Evolutionary conservation across 2,329 filamentous ascomycete genomes (phyloP).

Genomic region (Periglandula ipomoeae): DNA sequence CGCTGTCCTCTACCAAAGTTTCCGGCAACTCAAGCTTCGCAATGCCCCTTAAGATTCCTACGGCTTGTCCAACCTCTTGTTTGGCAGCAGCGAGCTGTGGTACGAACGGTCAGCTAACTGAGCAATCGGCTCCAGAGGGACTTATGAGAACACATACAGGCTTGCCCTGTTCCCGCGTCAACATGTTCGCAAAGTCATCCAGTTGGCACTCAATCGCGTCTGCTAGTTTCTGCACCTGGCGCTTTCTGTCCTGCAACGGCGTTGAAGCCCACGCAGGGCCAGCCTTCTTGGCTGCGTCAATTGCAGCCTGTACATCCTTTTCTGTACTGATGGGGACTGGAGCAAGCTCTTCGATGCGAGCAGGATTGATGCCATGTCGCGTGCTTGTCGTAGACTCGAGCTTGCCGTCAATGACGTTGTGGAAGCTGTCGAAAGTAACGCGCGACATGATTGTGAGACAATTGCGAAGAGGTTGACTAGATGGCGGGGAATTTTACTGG

Average conservation of each 20-base stretch:
- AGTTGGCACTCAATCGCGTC: constrained; percentile 5
- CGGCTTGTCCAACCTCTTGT: too few species aligned
- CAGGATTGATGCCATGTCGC: constrained; percentile 43
- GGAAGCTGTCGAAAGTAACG: constrained; percentile 26
- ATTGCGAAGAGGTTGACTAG: too few species aligned
- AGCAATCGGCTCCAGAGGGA: too few species aligned
- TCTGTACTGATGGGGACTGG: constrained; percentile 39
- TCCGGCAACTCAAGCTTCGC: too few species aligned
- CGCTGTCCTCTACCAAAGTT: too few species aligned
- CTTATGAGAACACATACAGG: too few species aligned
- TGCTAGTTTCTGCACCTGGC: constrained; percentile 13
- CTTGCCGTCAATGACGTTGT: constrained; percentile 40
- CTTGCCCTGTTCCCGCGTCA: too few species aligned
- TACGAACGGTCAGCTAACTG: too few species aligned
- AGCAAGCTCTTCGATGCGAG: constrained; percentile 37
- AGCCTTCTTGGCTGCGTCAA: constrained; percentile 36
- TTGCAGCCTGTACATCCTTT: constrained; percentile 40
- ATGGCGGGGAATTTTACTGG: too few species aligned
- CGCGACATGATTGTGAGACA: background rate
- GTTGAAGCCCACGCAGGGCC: constrained; percentile 35
- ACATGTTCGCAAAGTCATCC: constrained; percentile 7
- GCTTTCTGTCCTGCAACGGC: constrained; percentile 21
- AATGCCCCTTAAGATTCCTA: too few species aligned
- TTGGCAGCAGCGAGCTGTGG: too few species aligned
- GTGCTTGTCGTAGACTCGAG: constrained; percentile 26